These are phyloP conservation scores for Rutidosis leptorrhynchoides DNA, from an alignment of 129 eudicot genomes.

Conservation along the genomic window DNA sequence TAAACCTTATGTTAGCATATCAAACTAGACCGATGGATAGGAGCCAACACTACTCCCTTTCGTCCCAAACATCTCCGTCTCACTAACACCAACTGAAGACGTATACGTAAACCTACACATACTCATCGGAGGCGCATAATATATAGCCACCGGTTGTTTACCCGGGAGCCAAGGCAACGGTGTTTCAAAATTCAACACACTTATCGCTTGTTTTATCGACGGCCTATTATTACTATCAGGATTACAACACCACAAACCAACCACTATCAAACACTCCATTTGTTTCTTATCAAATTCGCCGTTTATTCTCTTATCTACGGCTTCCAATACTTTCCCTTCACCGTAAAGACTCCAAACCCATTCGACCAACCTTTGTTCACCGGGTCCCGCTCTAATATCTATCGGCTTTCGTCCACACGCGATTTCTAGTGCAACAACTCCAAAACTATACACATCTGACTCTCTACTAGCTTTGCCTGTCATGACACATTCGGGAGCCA, in stretches of 20 bases:
- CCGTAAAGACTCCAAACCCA: constrained; percentile 56
- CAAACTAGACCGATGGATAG: constrained; percentile 25
- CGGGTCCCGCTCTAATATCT: constrained; percentile 28
- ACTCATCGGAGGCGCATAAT: constrained; percentile 44
- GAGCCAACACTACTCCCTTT: constrained; percentile 31
- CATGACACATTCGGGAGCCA: constrained; percentile 48
- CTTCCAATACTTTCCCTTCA: constrained; percentile 33
- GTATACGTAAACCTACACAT: constrained; percentile 43
- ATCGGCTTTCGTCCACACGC: constrained; percentile 45
- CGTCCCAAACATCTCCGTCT: background rate
- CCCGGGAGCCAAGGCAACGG: constrained; percentile 42
- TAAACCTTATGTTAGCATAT: constrained; percentile 12
- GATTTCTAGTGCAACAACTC: constrained; percentile 45
- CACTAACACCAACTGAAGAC: constrained; percentile 18
- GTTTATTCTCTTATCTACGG: constrained; percentile 24
- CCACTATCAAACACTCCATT: constrained; percentile 41
- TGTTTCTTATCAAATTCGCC: constrained; percentile 20
- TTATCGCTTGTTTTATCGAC: constrained; percentile 48
- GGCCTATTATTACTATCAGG: constrained; percentile 40
- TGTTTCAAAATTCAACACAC: constrained; percentile 40
- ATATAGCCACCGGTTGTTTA: constrained; percentile 38
- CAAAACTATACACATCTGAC: constrained; percentile 49
- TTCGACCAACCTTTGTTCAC: constrained; percentile 38
- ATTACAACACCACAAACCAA: constrained; percentile 54
- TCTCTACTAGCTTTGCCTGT: constrained; percentile 53